Percentiles rank a stretch among this genome's conserved stretches.
Evolutionary conservation across 2,329 filamentous ascomycete species (phyloP).

Genomic region (Penicillium sp.): DNA sequence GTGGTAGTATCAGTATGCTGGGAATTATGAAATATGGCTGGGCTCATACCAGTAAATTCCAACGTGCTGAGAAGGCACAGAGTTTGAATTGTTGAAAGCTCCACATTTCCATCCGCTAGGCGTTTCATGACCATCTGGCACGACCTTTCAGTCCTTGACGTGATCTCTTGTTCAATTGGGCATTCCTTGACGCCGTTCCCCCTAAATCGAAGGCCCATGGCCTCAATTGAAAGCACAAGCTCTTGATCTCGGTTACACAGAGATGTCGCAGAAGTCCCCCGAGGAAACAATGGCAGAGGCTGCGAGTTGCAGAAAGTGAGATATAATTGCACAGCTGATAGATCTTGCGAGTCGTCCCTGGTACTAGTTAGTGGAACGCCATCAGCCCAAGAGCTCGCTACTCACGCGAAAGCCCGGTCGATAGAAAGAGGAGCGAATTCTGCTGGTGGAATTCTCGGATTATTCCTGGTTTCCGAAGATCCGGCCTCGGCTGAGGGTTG

Average conservation of each 20-base stretch:
- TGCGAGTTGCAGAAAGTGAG: constrained; percentile 35
- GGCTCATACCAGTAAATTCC: constrained; percentile 31
- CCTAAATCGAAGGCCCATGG: constrained; percentile 29
- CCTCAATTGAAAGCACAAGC: constrained; percentile 31
- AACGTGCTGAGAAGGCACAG: constrained; percentile 33
- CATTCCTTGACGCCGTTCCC: constrained; percentile 10
- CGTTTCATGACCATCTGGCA: constrained; percentile 28
- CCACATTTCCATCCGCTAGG: constrained; percentile 29
- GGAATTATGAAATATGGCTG: not conserved
- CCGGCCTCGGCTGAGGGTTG: not conserved
- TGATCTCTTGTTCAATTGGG: constrained; percentile 11
- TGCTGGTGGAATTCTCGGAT: not conserved
- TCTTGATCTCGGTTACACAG: constrained; percentile 25
- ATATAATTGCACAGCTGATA: constrained; percentile 24
- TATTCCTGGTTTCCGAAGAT: not conserved
- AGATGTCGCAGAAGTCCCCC: constrained; percentile 13
- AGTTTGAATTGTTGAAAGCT: constrained; percentile 36
- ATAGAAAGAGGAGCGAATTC: not conserved
- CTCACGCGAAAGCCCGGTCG: not conserved
- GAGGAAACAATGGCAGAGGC: constrained; percentile 32
- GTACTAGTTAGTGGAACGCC: not conserved
- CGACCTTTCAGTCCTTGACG: constrained; percentile 19
- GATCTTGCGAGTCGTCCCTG: not conserved
- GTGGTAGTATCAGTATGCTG: not conserved
- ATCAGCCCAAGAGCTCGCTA: not conserved